These are phyloP conservation scores for Effrenium voratum DNA, from an alignment of 73 alveolate genomes.

Conservation along the genomic window DNA sequence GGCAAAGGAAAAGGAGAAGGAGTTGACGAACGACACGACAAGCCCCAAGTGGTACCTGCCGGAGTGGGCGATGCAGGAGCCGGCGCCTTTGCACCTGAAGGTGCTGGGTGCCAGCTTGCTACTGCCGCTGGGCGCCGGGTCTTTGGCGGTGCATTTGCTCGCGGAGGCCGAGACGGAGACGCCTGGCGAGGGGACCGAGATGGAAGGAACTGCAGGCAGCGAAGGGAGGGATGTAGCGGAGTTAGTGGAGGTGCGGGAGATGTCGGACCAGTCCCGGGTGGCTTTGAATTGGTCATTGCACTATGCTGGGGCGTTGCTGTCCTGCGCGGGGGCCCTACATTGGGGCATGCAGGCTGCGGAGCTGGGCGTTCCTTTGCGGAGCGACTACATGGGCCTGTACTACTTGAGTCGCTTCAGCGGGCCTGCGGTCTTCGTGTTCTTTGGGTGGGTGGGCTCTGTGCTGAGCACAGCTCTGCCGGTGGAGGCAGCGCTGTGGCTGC, in stretches of 20 bases:
- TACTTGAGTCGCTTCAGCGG: slow-evolving; percentile 79
- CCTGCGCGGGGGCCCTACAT: slow-evolving; percentile 56
- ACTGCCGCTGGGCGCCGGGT: slow-evolving; percentile 27
- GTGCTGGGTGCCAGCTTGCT: slow-evolving; percentile 39
- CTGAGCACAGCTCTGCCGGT: slow-evolving; percentile 83
- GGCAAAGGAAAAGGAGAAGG: no score
- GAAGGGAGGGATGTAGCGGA: neutral
- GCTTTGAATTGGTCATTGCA: slow-evolving; percentile 72
- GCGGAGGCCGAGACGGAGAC: slow-evolving; percentile 11
- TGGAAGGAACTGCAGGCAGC: neutral
- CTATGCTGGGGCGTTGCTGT: neutral
- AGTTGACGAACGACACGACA: no score
- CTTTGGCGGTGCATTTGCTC: slow-evolving; percentile 65
- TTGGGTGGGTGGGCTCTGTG: slow-evolving; percentile 81
- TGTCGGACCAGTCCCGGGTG: slow-evolving; percentile 56
- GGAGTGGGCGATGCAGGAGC: slow-evolving; percentile 46
- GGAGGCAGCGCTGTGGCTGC: slow-evolving; percentile 85
- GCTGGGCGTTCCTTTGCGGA: slow-evolving; percentile 68
- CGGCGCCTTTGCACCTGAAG: slow-evolving; percentile 7
- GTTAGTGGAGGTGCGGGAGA: neutral
- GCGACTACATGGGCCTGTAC: slow-evolving; percentile 66
- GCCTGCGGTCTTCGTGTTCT: slow-evolving; percentile 85
- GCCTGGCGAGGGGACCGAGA: neutral
- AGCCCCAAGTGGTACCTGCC: slow-evolving; percentile 59
- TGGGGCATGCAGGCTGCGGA: slow-evolving; percentile 91